Evolutionary conservation across 208 protist genomes (phyloP).

Genomic region (Angomonas ambiguus): DNA sequence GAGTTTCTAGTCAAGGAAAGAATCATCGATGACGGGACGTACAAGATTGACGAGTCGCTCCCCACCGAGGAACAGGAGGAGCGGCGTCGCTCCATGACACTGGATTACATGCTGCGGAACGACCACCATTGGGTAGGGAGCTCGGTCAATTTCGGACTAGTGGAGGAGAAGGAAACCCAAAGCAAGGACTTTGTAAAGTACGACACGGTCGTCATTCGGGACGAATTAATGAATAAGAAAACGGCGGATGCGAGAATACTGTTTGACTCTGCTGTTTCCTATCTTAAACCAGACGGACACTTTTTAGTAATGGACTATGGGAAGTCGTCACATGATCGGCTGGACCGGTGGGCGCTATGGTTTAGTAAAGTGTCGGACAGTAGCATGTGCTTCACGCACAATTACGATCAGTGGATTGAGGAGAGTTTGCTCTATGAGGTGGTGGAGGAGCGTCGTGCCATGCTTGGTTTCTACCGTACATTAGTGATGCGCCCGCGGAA

Average conservation of each 20-base stretch:
- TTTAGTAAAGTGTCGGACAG: constrained; percentile 57
- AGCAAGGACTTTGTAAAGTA: constrained; percentile 52
- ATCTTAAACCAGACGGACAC: constrained; percentile 46
- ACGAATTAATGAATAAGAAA: constrained; percentile 67
- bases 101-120: constrained; percentile 80
- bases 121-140: constrained; percentile 85
- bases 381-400: constrained; percentile 67
- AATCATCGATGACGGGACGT: constrained; percentile 66
- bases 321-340: constrained; percentile 28
- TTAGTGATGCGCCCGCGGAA: constrained; percentile 26
- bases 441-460: constrained; percentile 40
- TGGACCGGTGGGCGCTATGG: constrained; percentile 35
- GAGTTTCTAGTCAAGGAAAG: constrained; percentile 69
- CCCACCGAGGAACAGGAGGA: constrained; percentile 45
- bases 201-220: constrained; percentile 70
- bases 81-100: constrained; percentile 69
- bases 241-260: constrained; percentile 35
- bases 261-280: constrained; percentile 48
- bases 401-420: constrained; percentile 74
- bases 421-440: constrained; percentile 62
- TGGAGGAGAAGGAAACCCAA: constrained; percentile 37
- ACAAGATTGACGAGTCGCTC: constrained; percentile 47
- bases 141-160: constrained; percentile 60
- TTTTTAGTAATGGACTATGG: constrained; percentile 83
- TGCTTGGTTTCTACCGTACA: constrained; percentile 73